These are phyloP conservation scores for Puccinia horiana DNA, from an alignment of 1,284 basidiomycete species.

Conservation along the genomic window DNA sequence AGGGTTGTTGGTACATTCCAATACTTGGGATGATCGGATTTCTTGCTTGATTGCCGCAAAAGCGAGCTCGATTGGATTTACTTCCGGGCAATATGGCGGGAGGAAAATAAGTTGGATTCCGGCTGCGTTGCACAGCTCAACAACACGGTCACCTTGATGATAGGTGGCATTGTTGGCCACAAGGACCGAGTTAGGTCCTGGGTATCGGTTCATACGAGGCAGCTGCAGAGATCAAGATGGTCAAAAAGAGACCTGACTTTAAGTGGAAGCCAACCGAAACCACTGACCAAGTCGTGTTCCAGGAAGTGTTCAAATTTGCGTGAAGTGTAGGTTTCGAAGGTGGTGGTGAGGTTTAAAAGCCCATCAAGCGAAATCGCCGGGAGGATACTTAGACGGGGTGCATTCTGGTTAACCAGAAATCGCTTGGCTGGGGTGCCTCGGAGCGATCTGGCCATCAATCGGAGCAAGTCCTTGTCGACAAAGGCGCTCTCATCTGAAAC, in stretches of 20 bases:
- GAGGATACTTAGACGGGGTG: background rate
- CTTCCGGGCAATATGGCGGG: slow-evolving; percentile 24
- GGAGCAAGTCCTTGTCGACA: too few species aligned
- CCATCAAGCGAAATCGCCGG: background rate
- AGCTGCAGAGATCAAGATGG: background rate
- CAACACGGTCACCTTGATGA: background rate
- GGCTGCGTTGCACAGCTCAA: background rate
- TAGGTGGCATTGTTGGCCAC: background rate
- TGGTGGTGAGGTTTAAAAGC: background rate
- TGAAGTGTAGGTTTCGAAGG: background rate
- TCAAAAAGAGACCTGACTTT: background rate
- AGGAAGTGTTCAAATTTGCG: slow-evolving; percentile 9
- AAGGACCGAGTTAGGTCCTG: background rate
- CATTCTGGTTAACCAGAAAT: background rate
- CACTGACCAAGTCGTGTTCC: slow-evolving; percentile 8
- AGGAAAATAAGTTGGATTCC: slow-evolving; percentile 11
- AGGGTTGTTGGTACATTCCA: too few species aligned
- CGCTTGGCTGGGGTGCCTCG: too few species aligned
- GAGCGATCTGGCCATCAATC: too few species aligned
- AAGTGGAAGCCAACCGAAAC: too few species aligned
- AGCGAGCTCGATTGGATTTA: slow-evolving; percentile 23
- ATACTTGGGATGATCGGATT: too few species aligned
- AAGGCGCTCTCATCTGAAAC: too few species aligned
- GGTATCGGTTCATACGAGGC: background rate
- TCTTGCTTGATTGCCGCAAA: background rate